Conservation (phyloP, 108 stramenopile genomes). For the Nitzschia sp. region DNA sequence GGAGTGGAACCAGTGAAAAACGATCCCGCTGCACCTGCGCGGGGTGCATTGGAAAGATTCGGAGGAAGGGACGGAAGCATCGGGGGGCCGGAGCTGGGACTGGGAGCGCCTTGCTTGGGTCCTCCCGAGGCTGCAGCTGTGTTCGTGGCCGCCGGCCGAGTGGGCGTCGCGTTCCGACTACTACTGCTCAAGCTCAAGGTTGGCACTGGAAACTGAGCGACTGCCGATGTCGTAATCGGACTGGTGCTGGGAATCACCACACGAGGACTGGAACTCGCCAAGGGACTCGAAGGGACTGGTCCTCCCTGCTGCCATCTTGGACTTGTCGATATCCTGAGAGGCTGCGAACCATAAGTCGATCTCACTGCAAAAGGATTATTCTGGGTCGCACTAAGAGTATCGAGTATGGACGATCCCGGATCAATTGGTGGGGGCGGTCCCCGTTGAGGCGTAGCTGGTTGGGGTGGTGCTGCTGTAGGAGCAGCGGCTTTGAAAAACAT, state of each 20-base stretch:
- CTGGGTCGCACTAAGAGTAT: not conserved
- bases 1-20: not conserved
- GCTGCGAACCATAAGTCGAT: not conserved
- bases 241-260: constrained; percentile 2
- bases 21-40: not conserved
- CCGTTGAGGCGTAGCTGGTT: not conserved
- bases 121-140: not conserved
- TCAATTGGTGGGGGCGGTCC: constrained; percentile 29
- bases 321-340: not conserved
- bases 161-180: not conserved
- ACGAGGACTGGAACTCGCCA: constrained; percentile 11
- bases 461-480: constrained; percentile 12
- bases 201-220: constrained; percentile 7
- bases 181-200: not conserved
- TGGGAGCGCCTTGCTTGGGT: too few relatives aligned
- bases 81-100: not conserved
- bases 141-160: not conserved
- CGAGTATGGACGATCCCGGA: constrained; percentile 28
- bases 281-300: constrained; percentile 2
- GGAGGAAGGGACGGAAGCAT: not conserved
- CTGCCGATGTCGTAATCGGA: constrained; percentile 8
- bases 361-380: not conserved
- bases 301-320: not conserved
- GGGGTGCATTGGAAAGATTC: not conserved
- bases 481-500: constrained; percentile 11